phyloP scores from a whole-genome alignment of 441 rosid species.

The Gossypium lobatum region DNA sequence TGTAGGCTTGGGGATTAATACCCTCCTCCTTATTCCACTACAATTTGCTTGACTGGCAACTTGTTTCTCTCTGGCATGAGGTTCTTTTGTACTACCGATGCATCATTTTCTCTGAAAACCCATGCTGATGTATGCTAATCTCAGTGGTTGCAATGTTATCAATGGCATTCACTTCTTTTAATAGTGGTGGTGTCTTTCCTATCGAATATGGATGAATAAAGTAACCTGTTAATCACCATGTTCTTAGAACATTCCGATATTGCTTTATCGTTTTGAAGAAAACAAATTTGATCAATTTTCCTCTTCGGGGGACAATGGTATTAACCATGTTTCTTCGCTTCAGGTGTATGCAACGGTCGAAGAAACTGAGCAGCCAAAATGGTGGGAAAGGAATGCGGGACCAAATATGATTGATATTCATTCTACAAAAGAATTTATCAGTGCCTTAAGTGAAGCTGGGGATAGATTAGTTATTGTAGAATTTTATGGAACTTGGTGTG shows the following conservation, averaged over 20 bases:
- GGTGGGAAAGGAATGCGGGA: slow-evolving; percentile 92
- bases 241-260: neutral
- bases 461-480: slow-evolving; percentile 93
- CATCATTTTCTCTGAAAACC: neutral
- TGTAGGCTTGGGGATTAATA: neutral
- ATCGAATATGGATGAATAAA: neutral
- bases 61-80: neutral
- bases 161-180: neutral
- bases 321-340: slow-evolving; percentile 13
- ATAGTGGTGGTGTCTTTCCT: neutral
- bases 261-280: neutral
- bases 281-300: neutral
- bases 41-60: neutral
- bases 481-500: slow-evolving; percentile 99
- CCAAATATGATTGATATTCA: slow-evolving; percentile 94
- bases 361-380: slow-evolving; percentile 79
- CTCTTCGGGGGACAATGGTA: neutral
- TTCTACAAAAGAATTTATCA: slow-evolving; percentile 83
- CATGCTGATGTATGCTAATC: neutral
- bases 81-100: neutral
- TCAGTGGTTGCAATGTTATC: neutral
- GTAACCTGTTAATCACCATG: neutral
- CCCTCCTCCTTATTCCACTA: neutral
- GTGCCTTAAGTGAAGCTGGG: slow-evolving; percentile 72
- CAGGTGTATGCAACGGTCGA: slow-evolving; percentile 69